Evolutionary conservation across 2,329 filamentous ascomycete genomes (phyloP).

Genomic region (Teratosphaeria zuluensis): DNA sequence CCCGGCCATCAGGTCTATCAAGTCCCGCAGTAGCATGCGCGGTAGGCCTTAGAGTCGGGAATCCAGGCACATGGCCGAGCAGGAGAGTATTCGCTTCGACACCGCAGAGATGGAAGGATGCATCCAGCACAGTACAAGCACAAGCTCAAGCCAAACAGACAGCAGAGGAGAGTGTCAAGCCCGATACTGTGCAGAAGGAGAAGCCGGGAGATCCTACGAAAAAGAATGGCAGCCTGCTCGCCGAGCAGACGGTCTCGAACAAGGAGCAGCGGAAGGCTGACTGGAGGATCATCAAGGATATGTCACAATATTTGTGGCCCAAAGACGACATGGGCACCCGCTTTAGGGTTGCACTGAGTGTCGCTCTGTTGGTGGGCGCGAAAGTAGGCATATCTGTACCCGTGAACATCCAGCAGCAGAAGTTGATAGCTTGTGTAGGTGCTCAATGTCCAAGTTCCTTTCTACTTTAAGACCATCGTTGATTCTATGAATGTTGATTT

Average conservation of each 20-base stretch:
- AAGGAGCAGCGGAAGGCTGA: slow-evolving; percentile 93
- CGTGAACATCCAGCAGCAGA: slow-evolving; percentile 5
- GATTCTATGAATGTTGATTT: slow-evolving; percentile 97
- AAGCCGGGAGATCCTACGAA: slow-evolving; percentile 21
- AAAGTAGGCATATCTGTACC: slow-evolving; percentile 47
- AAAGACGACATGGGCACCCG: slow-evolving; percentile 76
- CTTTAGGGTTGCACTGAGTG: slow-evolving; percentile 73
- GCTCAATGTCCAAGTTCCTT: slow-evolving; percentile 93
- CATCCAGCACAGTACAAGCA: slow-evolving; percentile 14
- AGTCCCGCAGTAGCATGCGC: neutral
- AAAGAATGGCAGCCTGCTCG: slow-evolving; percentile 37
- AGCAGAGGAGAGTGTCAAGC: slow-evolving; percentile 23
- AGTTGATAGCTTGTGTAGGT: slow-evolving; percentile 39
- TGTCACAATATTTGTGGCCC: slow-evolving; percentile 93
- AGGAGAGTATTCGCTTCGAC: slow-evolving; percentile 35
- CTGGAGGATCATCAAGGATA: slow-evolving; percentile 98
- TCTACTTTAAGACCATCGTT: slow-evolving; percentile 98
- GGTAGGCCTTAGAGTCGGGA: slow-evolving; percentile 5
- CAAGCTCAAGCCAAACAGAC: slow-evolving; percentile 15
- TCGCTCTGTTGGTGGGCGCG: slow-evolving; percentile 73
- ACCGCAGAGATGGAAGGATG: slow-evolving; percentile 34
- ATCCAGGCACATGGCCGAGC: slow-evolving; percentile 10
- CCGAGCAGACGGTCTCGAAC: slow-evolving; percentile 55
- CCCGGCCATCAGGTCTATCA: slow-evolving; percentile 7
- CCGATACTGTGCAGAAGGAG: slow-evolving; percentile 26